Evolutionary conservation across 306 rosid genomes (phyloP).

Genomic region (Elaeagnus macrophylla): DNA sequence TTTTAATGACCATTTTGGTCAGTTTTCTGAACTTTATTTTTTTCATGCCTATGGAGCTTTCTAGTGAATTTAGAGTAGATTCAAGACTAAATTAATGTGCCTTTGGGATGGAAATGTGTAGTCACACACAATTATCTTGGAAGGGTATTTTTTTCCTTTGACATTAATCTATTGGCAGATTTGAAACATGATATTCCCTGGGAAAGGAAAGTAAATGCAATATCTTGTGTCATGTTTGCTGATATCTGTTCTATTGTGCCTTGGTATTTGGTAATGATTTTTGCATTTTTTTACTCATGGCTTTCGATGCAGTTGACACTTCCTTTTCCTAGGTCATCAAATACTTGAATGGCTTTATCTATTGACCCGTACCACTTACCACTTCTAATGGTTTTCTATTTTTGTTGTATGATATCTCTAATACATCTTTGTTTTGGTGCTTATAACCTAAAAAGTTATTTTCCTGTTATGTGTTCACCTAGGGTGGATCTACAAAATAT

Average conservation of each 20-base stretch:
- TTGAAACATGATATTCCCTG: background rate
- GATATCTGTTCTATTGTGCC: background rate
- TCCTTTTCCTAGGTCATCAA: background rate
- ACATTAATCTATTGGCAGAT: background rate
- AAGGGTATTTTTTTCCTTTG: background rate
- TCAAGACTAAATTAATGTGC: background rate
- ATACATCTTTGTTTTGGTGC: too few species aligned
- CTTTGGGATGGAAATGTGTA: background rate
- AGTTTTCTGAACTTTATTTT: too few species aligned
- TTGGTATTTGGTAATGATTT: background rate
- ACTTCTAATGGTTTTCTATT: too few species aligned
- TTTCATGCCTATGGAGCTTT: too few species aligned
- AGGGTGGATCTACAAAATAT: slow-evolving; percentile 94
- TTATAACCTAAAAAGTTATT: slow-evolving; percentile 15
- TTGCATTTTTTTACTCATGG: background rate
- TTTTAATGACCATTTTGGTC: too few species aligned
- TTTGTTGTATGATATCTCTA: too few species aligned
- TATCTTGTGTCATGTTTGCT: background rate
- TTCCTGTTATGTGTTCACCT: slow-evolving; percentile 25
- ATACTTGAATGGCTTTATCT: too few species aligned
- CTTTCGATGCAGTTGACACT: background rate
- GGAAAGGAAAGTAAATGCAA: background rate
- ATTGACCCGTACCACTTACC: background rate
- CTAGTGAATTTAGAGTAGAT: background rate
- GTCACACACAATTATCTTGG: background rate